phyloP scores from a whole-genome alignment of 2,329 filamentous ascomycete genomes.

The Tetracladium maxilliforme region DNA sequence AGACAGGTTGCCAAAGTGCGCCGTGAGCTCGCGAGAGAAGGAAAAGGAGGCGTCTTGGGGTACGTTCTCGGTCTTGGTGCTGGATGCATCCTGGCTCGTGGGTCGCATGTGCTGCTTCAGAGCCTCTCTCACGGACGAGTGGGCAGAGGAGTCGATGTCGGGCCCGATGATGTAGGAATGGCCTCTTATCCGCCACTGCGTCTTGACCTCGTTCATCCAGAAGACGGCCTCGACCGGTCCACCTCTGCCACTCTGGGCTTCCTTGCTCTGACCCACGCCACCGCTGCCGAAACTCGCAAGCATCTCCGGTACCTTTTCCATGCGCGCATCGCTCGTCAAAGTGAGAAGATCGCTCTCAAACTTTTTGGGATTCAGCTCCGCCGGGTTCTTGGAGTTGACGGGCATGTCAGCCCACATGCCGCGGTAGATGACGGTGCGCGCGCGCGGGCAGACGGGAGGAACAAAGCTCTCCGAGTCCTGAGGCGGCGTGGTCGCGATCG shows the following conservation, averaged over 20 bases:
- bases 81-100: background rate
- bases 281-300: constrained; percentile 32
- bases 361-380: constrained; percentile 51
- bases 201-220: constrained; percentile 56
- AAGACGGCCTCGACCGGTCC: constrained; percentile 69
- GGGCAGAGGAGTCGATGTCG: constrained; percentile 54
- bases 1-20: constrained; percentile 78
- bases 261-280: constrained; percentile 23
- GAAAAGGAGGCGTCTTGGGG: constrained; percentile 52
- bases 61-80: constrained; percentile 9
- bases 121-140: constrained; percentile 17
- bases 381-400: constrained; percentile 56
- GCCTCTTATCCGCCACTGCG: constrained; percentile 78
- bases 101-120: constrained; percentile 3
- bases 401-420: constrained; percentile 69
- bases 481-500: constrained; percentile 18
- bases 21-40: constrained; percentile 67
- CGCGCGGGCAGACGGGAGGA: constrained; percentile 32
- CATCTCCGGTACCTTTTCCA: constrained; percentile 69
- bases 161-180: constrained; percentile 59
- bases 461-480: constrained; percentile 20
- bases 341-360: constrained; percentile 68
- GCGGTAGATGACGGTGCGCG: constrained; percentile 70
- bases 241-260: constrained; percentile 42
- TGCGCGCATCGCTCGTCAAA: constrained; percentile 78